These are phyloP conservation scores for Notholithocarpus densiflorus DNA, from an alignment of 306 rosid species.

Conservation along the genomic window DNA sequence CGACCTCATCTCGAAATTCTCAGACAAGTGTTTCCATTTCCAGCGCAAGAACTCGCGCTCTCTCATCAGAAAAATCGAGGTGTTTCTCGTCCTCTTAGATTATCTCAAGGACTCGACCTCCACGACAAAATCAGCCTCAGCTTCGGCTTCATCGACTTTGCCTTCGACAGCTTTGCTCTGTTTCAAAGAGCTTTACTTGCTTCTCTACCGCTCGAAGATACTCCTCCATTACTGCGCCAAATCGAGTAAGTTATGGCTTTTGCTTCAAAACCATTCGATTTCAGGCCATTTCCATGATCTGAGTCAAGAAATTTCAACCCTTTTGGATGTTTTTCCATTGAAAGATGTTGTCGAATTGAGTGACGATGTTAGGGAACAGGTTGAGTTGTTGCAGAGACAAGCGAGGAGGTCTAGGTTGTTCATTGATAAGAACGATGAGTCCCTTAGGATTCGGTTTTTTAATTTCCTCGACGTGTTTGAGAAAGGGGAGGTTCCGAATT, in stretches of 20 bases:
- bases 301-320: conserved; percentile 82
- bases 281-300: conserved; percentile 92
- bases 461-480: conserved; percentile 64
- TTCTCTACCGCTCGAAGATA: conserved; percentile 77
- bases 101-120: conserved; percentile 42
- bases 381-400: conserved; percentile 71
- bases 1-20: conserved; percentile 58
- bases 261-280: conserved; percentile 84
- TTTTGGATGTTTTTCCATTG: conserved; percentile 82
- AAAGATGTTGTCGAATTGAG: conserved; percentile 52
- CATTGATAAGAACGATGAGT: conserved; percentile 62
- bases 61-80: conserved; percentile 59
- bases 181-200: conserved; percentile 76
- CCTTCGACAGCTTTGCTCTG: conserved; percentile 72
- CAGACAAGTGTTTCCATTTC: conserved; percentile 43
- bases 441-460: conserved; percentile 44
- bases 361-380: conserved; percentile 77
- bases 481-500: conserved; percentile 52
- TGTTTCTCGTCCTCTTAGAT: conserved; percentile 62
- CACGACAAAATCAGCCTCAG: background rate
- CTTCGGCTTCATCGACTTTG: background rate
- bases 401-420: conserved; percentile 55
- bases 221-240: conserved; percentile 82
- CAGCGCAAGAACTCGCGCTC: conserved; percentile 77
- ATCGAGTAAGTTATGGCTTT: conserved; percentile 86